Evolutionary conservation across 352 stramenopile species (phyloP), one percentile per base, ranked within the genome.

Genomic region (Phytopythium cucurbitacearum): DNA sequence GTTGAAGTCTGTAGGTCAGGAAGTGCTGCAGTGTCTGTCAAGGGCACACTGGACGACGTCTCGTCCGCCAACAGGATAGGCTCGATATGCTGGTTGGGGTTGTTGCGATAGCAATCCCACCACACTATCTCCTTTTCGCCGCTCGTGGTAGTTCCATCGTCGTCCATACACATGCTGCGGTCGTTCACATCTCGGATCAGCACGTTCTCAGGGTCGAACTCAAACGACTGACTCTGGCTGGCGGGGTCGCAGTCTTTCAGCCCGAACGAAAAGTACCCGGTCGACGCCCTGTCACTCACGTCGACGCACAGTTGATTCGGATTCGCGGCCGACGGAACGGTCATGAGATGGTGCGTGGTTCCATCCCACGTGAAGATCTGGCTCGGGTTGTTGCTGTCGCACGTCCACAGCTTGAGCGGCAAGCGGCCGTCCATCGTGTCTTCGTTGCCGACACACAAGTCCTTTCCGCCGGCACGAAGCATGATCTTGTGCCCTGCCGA

Each of bases 161-260:
- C 65, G n/a, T 75, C 62, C 21, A 71, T 43, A 39, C 66, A 74
- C 35, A 73, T 36, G 4, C 57, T 57, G 1, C 11, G 6, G 32
- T 71, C 71, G 33, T 56, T 51, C 1, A 61, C 55, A 34, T 60
- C 71, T 10, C 43, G 43, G 53, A 74, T 62, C 55, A 62, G 51
- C 28, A 55, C 40, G 0, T 56, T 58, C 4, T 47, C 40, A 0
- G 41, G 13, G 35, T 74, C 62, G 42, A 71, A 74, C 6, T 57
- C 50, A 50, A 71, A 74, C 34, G 59, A 41, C 15, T 75, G 66
- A 50, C 69, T 69, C 4, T 38, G 33, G 28, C 59, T 69, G 32
- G 60, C 53, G 0, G 56, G 39, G 32, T 70, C 58, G 16, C 67
- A 76, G 8, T 61, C 39, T 37, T 43, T 50, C 34, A 66, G 50